These are phyloP conservation scores for Lecanosticta acicola DNA, from an alignment of 2,329 filamentous ascomycete species.

Conservation along the genomic window DNA sequence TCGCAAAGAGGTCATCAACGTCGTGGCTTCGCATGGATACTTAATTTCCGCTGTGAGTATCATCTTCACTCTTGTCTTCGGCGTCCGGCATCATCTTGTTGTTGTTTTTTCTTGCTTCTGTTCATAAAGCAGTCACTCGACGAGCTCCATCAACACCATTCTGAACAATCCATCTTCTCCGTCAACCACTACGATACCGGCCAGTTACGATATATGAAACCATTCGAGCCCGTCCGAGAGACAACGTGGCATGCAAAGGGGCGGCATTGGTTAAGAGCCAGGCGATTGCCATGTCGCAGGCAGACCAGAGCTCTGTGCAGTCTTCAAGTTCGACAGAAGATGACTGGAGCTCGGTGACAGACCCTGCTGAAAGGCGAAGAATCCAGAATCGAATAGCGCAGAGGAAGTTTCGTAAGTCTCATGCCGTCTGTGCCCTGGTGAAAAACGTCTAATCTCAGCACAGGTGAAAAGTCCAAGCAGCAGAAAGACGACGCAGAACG, in stretches of 20 bases:
- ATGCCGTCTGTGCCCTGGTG: too few species aligned
- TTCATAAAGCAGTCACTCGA: not conserved
- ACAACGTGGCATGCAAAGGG: conserved; percentile 8
- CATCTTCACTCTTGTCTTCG: not conserved
- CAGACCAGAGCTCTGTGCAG: conserved; percentile 14
- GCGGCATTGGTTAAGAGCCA: conserved; percentile 5
- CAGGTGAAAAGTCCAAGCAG: conserved; percentile 65
- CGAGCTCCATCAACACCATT: not conserved
- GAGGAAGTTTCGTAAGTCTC: conserved; percentile 63
- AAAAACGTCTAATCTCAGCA: conserved; percentile 6
- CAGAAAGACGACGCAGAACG: conserved; percentile 61
- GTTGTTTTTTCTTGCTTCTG: not conserved
- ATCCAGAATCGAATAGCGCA: conserved; percentile 74
- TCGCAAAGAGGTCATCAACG: not conserved
- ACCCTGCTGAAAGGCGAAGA: conserved; percentile 65
- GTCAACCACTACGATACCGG: too few species aligned
- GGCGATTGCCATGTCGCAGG: conserved; percentile 17
- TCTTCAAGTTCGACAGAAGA: conserved; percentile 35
- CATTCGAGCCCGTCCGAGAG: too few species aligned
- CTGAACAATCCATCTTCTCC: conserved; percentile 2
- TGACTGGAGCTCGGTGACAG: conserved; percentile 64
- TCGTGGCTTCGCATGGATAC: not conserved
- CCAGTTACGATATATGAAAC: too few species aligned
- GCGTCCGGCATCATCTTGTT: not conserved
- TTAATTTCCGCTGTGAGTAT: not conserved